Percentiles rank a stretch among this genome's conserved stretches.
Conservation (phyloP, 495 filamentous ascomycete species). For the Neurospora sp. region DNA sequence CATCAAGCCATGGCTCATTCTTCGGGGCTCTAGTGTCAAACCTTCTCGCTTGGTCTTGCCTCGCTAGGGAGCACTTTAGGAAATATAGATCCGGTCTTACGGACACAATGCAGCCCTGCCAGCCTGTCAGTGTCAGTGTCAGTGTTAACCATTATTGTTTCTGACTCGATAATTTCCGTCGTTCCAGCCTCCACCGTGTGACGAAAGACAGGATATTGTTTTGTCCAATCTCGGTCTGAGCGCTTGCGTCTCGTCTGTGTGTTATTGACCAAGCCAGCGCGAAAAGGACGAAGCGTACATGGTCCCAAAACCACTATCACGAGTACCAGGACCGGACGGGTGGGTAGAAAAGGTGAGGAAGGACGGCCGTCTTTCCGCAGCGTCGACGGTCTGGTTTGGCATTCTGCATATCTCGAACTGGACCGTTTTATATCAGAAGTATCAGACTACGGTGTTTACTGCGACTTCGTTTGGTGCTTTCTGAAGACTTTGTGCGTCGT, state of each 20-base stretch:
- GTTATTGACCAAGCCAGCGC: not conserved
- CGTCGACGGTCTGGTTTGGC: not conserved
- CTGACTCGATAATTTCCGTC: not conserved
- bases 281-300: not conserved
- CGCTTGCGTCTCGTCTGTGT: not conserved
- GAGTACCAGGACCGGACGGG: not conserved
- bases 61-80: not conserved
- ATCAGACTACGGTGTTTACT: not conserved
- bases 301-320: not conserved
- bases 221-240: not conserved
- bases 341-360: not conserved
- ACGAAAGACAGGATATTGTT: not conserved
- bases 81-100: not conserved
- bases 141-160: not conserved
- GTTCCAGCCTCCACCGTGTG: not conserved
- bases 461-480: not conserved
- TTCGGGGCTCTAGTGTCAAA: not conserved
- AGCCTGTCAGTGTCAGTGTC: not conserved
- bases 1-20: not conserved
- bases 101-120: not conserved
- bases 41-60: not conserved
- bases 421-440: not conserved
- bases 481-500: not conserved
- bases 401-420: not conserved
- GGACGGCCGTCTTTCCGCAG: not conserved